Evolutionary conservation across 495 filamentous ascomycete genomes (phyloP).

Genomic region (Aspergillus diversus): DNA sequence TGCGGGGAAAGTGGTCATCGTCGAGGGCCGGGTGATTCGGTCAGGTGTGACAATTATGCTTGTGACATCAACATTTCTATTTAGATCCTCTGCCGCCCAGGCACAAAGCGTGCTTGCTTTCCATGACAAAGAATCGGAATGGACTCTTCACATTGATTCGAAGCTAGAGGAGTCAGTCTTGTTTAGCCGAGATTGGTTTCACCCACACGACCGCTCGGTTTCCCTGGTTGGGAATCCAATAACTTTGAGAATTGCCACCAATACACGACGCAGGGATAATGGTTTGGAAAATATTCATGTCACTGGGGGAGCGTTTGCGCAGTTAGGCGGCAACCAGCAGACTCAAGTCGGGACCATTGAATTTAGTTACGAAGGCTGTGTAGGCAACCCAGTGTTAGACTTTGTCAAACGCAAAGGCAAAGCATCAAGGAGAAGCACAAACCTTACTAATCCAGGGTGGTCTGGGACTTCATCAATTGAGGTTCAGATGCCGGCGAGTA

Average conservation of each 20-base stretch:
- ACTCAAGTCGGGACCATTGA: slow-evolving; percentile 15
- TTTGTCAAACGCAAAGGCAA: slow-evolving; percentile 36
- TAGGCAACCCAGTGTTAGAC: slow-evolving; percentile 36
- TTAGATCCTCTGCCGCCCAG: slow-evolving; percentile 22
- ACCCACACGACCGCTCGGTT: slow-evolving; percentile 5
- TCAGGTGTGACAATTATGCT: slow-evolving; percentile 27
- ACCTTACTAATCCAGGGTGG: slow-evolving; percentile 22
- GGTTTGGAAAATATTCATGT: slow-evolving; percentile 17
- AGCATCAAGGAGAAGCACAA: slow-evolving; percentile 1
- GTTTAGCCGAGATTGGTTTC: slow-evolving; percentile 29
- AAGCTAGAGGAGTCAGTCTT: slow-evolving; percentile 26
- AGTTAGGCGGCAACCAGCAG: neutral
- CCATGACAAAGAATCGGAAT: slow-evolving; percentile 18
- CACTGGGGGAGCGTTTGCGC: slow-evolving; percentile 14
- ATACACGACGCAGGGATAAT: slow-evolving; percentile 11
- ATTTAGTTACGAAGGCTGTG: slow-evolving; percentile 18
- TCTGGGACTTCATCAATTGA: slow-evolving; percentile 17
- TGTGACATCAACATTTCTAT: slow-evolving; percentile 35
- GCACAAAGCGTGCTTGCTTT: slow-evolving; percentile 19
- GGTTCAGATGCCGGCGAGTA: slow-evolving; percentile 30
- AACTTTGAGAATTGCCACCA: slow-evolving; percentile 25
- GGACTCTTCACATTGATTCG: slow-evolving; percentile 17
- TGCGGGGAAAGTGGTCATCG: slow-evolving; percentile 29
- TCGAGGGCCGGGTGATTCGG: slow-evolving; percentile 32
- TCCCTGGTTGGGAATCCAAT: slow-evolving; percentile 27